Conservation (phyloP, 352 stramenopile genomes). For the Stramenopiles sp. region DNA sequence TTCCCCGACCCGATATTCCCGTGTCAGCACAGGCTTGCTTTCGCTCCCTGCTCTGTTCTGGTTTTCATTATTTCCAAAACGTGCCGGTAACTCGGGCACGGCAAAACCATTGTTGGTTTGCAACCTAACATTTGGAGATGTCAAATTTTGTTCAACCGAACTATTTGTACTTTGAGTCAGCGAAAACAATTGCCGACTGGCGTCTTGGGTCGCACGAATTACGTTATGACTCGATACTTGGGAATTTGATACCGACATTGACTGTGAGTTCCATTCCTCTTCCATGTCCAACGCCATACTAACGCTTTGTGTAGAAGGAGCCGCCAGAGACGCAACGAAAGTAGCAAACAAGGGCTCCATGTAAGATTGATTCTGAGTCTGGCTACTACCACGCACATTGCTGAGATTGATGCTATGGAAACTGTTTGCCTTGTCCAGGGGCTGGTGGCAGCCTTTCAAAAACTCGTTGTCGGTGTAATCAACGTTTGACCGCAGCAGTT, state of each 20-base stretch:
- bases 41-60: background rate
- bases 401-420: background rate
- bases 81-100: too few species aligned
- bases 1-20: slow-evolving; percentile 26
- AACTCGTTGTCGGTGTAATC: background rate
- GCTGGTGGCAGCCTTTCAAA: background rate
- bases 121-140: too few species aligned
- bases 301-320: background rate
- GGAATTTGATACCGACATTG: too few species aligned
- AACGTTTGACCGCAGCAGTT: background rate
- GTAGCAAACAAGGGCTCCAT: background rate
- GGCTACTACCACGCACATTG: background rate
- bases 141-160: too few species aligned
- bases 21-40: slow-evolving; percentile 26
- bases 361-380: background rate
- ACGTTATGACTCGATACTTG: too few species aligned
- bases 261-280: background rate
- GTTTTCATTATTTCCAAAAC: background rate
- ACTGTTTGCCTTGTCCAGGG: background rate
- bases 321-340: background rate
- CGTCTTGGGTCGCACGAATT: too few species aligned
- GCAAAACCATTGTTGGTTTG: too few species aligned
- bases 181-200: too few species aligned
- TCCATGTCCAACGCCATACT: background rate
- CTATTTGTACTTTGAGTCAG: too few species aligned